These are phyloP conservation scores for Coemansia sp. DNA, from an alignment of 192 early-diverging fungal species.

Conservation along the genomic window DNA sequence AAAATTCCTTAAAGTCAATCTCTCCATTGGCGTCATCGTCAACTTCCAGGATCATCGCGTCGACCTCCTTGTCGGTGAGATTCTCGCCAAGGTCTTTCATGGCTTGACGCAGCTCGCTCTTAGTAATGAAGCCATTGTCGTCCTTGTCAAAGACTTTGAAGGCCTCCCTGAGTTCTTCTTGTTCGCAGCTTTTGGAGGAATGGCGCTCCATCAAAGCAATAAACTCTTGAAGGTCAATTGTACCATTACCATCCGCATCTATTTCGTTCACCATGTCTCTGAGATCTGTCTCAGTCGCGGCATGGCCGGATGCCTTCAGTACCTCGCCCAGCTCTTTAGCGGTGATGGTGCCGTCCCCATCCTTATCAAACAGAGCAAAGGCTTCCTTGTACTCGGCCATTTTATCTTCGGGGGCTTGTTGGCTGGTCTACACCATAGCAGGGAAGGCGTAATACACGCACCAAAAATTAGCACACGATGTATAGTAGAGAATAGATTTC, in stretches of 20 bases:
- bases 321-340: slow-evolving; percentile 88
- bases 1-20: slow-evolving; percentile 90
- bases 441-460: background rate
- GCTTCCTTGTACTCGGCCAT: slow-evolving; percentile 68
- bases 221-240: slow-evolving; percentile 93
- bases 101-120: slow-evolving; percentile 84
- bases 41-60: slow-evolving; percentile 74
- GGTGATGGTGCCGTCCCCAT: slow-evolving; percentile 85
- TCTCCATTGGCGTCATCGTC: slow-evolving; percentile 83
- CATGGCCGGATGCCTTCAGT: slow-evolving; percentile 85
- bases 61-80: slow-evolving; percentile 72
- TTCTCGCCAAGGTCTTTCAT: slow-evolving; percentile 90
- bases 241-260: slow-evolving; percentile 90
- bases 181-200: slow-evolving; percentile 68
- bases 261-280: slow-evolving; percentile 94
- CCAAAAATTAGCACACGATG: background rate
- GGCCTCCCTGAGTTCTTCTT: slow-evolving; percentile 88
- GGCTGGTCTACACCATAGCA: background rate
- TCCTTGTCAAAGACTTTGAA: slow-evolving; percentile 97
- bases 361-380: slow-evolving; percentile 95
- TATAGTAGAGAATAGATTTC: background rate
- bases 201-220: slow-evolving; percentile 89
- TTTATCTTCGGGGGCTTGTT: slow-evolving; percentile 3
- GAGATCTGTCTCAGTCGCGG: slow-evolving; percentile 92
- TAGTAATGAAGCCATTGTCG: slow-evolving; percentile 83